Percentiles rank a stretch among this genome's conserved stretches.
Conservation (phyloP, 805 yeast species). For the Lachancea cidri region DNA sequence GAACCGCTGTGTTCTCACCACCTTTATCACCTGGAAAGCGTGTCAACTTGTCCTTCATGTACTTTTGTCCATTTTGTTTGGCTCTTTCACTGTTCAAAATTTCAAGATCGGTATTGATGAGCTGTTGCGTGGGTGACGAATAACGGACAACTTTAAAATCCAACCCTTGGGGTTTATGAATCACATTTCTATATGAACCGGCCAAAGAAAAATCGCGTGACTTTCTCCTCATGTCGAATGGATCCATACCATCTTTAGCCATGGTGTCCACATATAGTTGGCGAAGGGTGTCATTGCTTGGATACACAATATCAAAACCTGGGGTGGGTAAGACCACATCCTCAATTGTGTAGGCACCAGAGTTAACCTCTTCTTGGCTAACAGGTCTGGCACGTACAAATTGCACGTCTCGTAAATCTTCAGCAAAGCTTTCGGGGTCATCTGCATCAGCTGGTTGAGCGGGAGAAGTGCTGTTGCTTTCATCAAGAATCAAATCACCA, state of each 20-base stretch:
- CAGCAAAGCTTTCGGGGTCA: conserved; percentile 44
- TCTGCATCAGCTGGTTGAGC: conserved; percentile 54
- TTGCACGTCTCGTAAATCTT: conserved; percentile 57
- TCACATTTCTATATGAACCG: conserved; percentile 77
- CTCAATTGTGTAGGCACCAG: conserved; percentile 56
- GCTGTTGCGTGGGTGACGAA: conserved; percentile 56
- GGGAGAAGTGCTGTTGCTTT: conserved; percentile 39
- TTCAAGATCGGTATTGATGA: conserved; percentile 76
- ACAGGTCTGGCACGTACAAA: conserved; percentile 67
- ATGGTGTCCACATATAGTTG: conserved; percentile 64
- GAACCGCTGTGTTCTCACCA: conserved; percentile 59
- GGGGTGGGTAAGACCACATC: conserved; percentile 96
- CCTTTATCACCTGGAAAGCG: conserved; percentile 34
- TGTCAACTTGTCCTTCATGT: conserved; percentile 27
- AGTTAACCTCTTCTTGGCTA: conserved; percentile 64
- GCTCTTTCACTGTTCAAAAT: conserved; percentile 38
- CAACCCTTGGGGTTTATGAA: conserved; percentile 60
- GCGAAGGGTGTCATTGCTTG: conserved; percentile 55
- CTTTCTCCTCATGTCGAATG: conserved; percentile 75
- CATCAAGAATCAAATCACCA: conserved; percentile 70
- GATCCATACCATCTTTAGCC: conserved; percentile 79
- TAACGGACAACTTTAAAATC: conserved; percentile 63
- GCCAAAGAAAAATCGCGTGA: conserved; percentile 86
- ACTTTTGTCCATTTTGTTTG: conserved; percentile 29
- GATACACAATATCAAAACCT: conserved; percentile 88